These are phyloP conservation scores for Corylus heterophylla DNA, from an alignment of 306 rosid genomes.

Conservation along the genomic window DNA sequence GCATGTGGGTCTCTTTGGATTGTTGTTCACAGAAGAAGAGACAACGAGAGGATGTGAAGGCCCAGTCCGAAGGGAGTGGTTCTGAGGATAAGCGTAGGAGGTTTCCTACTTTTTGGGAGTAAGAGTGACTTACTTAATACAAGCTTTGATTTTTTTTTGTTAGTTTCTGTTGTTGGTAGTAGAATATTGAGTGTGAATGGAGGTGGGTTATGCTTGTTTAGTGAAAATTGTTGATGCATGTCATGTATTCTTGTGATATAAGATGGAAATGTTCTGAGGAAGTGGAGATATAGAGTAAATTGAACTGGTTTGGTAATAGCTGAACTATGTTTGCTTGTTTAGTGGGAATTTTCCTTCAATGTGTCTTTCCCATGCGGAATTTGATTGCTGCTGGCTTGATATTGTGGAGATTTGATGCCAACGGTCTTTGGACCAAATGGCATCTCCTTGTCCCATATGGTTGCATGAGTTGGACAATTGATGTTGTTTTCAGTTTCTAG, in stretches of 20 bases:
- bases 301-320: background rate
- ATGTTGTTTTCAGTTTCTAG: background rate
- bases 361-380: background rate
- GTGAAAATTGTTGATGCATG: background rate
- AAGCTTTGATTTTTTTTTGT: background rate
- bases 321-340: background rate
- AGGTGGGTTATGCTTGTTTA: conserved; percentile 5
- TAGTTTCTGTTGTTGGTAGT: background rate
- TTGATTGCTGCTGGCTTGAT: background rate
- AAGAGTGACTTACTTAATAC: background rate
- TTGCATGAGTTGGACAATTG: background rate
- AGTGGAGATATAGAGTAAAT: background rate
- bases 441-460: background rate
- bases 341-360: background rate
- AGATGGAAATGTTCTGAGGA: too few relatives aligned
- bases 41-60: conserved; percentile 42
- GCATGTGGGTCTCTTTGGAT: conserved; percentile 27
- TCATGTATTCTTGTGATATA: background rate
- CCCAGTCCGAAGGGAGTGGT: conserved; percentile 34
- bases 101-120: conserved; percentile 36
- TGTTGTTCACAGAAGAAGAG: conserved; percentile 41
- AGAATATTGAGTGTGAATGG: background rate
- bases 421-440: background rate
- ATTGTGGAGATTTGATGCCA: background rate
- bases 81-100: conserved; percentile 52